Base-by-base conservation (phyloP, 805 yeast genomes). In the Yamadazyma philogaea region DNA sequence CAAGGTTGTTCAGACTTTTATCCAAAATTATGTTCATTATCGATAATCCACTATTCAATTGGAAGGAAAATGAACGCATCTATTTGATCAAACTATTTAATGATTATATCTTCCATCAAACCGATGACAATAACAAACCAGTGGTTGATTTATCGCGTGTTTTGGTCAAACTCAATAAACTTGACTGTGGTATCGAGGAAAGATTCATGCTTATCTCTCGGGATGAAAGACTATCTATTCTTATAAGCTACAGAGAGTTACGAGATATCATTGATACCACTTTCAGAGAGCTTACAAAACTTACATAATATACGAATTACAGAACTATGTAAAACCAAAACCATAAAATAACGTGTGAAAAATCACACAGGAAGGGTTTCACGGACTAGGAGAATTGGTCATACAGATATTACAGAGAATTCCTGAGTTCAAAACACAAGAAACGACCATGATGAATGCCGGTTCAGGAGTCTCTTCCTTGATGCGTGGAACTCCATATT, bases 171-270 rank as follows among this genome's bases (percentile, higher is more conserved):
- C 68, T 93, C 55, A 91, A 91, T 64, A 93, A 91, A 63, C 69
- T 93, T 50, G 99, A 93, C 58, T 95, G 91, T 5, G 98, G 97
- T 1, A 75, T 84, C 26, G 89, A 87, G 39, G 99, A 93, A 63
- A 81, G 78, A 51, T 64, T 93, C 12, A 67, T 90, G 59, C 72
- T 93, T 40, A 87, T 88, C 1, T 82, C 93, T 26, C 77, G 84
- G 8, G 96, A 90, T 60, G 96, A 88, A 57, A 82, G 81, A 68
- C 83, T 79, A 34, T 89, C 97, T 60, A 68, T 93, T 47, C 82
- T 93, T 31, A 84, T 87, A 42, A 80, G 90, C 53, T 93, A 84
- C 61, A 85, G 84, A 64, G 96, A 89, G 62, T 68, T 93, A 48
- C 79, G 81, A 59, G 84, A 78, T 50, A 64, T 85, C 52, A 72